Percentiles rank a stretch among this genome's conserved stretches.
phyloP scores from a whole-genome alignment of 148 eudicot genomes.

The Rhododendron molle region DNA sequence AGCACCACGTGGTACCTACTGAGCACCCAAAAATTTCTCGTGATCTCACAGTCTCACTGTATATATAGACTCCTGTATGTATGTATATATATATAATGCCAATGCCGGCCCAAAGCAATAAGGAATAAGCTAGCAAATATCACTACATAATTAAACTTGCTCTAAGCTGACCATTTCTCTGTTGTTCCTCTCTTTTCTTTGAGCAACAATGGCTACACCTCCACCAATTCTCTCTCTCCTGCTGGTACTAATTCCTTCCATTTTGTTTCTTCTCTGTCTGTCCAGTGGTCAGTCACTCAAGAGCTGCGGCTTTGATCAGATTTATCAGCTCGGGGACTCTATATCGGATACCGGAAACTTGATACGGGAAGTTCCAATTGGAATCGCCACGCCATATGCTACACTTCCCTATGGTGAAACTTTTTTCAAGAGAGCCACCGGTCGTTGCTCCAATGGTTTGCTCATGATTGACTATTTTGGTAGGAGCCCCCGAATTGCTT shows the following conservation, averaged over 20 bases:
- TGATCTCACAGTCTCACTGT: no score
- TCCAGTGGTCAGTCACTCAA: not conserved
- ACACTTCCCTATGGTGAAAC: constrained; percentile 18
- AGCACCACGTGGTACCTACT: no score
- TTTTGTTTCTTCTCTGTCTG: not conserved
- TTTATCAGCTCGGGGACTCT: constrained; percentile 25
- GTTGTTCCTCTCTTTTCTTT: not conserved
- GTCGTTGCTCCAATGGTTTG: constrained; percentile 20
- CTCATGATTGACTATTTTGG: constrained; percentile 22
- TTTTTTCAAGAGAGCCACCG: not conserved
- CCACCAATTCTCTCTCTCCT: not conserved
- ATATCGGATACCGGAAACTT: constrained; percentile 20
- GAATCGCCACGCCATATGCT: not conserved
- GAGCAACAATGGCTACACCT: not conserved
- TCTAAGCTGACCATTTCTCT: not conserved
- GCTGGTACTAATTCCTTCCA: not conserved
- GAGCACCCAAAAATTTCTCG: no score
- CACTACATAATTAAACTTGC: no score
- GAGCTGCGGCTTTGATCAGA: constrained; percentile 8
- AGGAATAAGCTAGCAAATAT: no score
- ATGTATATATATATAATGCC: no score
- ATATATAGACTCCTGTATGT: no score
- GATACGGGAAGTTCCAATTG: not conserved
- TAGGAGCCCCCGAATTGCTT: not conserved
- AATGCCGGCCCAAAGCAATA: no score